phyloP scores from a whole-genome alignment of 176 grass and related monocot genomes.

The Eragrostis curvula region DNA sequence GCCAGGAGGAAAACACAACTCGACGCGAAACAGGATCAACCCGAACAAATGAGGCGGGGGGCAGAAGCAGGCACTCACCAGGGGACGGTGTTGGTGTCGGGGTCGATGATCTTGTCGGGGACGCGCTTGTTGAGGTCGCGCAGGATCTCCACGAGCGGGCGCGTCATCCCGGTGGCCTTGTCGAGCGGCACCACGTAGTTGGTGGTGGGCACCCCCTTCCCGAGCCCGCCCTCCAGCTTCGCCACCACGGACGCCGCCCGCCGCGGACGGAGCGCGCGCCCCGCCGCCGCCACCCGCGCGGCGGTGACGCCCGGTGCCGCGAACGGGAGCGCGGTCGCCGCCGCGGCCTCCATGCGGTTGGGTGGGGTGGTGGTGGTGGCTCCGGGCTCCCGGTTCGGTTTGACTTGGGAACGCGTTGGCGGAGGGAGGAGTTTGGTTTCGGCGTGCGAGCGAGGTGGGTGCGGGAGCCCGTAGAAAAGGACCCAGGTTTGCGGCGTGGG shows the following conservation, averaged over 20 bases:
- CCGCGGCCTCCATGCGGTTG: constrained; percentile 12
- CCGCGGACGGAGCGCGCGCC: background rate
- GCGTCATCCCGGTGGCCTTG: constrained; percentile 67
- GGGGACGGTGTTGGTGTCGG: constrained; percentile 64
- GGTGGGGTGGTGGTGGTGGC: background rate
- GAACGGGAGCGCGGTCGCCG: constrained; percentile 28
- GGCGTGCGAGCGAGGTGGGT: background rate
- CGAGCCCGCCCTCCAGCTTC: constrained; percentile 52
- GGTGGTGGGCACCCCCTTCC: constrained; percentile 71
- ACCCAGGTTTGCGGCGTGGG: background rate
- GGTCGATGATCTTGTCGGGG: constrained; percentile 93
- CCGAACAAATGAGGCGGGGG: background rate
- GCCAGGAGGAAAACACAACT: background rate
- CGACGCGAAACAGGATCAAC: background rate
- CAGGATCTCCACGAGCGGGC: constrained; percentile 96
- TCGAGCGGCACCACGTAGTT: constrained; percentile 98
- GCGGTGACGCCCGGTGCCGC: background rate
- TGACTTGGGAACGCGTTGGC: constrained; percentile 6
- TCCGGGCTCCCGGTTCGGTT: background rate
- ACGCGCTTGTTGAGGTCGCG: constrained; percentile 98
- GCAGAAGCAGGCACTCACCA: constrained; percentile 49
- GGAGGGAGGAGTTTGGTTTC: background rate
- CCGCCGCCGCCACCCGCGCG: background rate
- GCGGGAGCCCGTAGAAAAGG: constrained; percentile 31
- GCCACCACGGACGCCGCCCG: constrained; percentile 34